Evolutionary conservation across 2,329 filamentous ascomycete species (phyloP).

Genomic region (Aspergillus cejpii): DNA sequence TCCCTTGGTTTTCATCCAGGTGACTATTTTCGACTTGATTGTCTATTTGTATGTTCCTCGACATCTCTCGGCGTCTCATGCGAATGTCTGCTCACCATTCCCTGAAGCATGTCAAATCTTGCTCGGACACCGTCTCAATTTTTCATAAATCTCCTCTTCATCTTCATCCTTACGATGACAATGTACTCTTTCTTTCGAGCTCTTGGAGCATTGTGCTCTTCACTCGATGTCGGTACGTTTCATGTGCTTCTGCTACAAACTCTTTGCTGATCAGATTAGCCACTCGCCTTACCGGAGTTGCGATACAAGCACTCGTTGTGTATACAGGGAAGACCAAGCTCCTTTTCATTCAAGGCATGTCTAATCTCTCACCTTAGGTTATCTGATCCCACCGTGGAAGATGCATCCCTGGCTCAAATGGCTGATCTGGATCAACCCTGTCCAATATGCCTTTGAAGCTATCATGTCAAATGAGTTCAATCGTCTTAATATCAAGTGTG

Average conservation of each 20-base stretch:
- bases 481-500: constrained; percentile 49
- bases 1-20: constrained; percentile 53
- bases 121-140: constrained; percentile 54
- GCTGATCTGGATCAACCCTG: constrained; percentile 60
- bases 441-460: constrained; percentile 64
- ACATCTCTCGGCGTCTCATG: neutral
- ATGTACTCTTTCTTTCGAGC: constrained; percentile 52
- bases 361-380: constrained; percentile 40
- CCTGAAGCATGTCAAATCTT: constrained; percentile 48
- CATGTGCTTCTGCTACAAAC: neutral
- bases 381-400: constrained; percentile 54
- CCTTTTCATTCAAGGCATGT: too few relatives aligned
- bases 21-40: constrained; percentile 53
- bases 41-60: constrained; percentile 49
- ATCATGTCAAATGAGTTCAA: constrained; percentile 67
- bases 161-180: constrained; percentile 49
- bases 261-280: constrained; percentile 23
- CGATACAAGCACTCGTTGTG: constrained; percentile 49
- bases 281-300: constrained; percentile 45
- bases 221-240: constrained; percentile 43
- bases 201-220: constrained; percentile 45
- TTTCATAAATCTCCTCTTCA: constrained; percentile 53
- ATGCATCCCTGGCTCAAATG: constrained; percentile 61
- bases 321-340: constrained; percentile 43
- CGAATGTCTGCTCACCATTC: constrained; percentile 5